phyloP scores from a whole-genome alignment of 2,329 filamentous ascomycete species.

The Westerdykella aurantiaca region DNA sequence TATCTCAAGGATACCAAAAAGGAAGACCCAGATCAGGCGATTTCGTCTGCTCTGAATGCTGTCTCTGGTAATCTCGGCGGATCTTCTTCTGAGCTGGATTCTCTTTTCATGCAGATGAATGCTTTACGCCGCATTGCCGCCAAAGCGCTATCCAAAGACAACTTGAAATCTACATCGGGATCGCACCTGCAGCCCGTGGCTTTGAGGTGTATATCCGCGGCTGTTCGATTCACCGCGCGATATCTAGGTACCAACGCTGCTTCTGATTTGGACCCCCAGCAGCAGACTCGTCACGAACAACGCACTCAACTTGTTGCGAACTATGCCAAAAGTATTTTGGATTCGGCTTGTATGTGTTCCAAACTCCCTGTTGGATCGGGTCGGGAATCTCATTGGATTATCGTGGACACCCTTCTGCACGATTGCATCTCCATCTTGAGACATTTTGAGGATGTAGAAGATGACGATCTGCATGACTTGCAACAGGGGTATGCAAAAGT shows the following conservation, averaged over 20 bases:
- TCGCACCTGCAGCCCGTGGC: conserved; percentile 10
- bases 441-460: conserved; percentile 18
- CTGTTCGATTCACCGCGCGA: conserved; percentile 29
- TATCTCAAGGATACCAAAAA: conserved; percentile 10
- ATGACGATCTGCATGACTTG: conserved; percentile 9
- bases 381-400: conserved; percentile 23
- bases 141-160: conserved; percentile 15
- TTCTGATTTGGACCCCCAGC: conserved; percentile 13
- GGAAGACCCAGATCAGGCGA: conserved; percentile 6
- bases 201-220: conserved; percentile 23
- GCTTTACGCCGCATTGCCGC: conserved; percentile 28
- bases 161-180: conserved; percentile 4
- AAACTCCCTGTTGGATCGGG: conserved; percentile 19
- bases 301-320: conserved; percentile 22
- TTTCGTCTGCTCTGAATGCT: conserved; percentile 20
- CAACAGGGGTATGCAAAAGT: conserved; percentile 52
- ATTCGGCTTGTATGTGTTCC: conserved; percentile 32
- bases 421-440: conserved; percentile 26
- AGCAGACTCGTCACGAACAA: conserved; percentile 15
- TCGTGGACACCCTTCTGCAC: conserved; percentile 28
- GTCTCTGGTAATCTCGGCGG: conserved; percentile 28
- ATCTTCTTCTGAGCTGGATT: conserved; percentile 29
- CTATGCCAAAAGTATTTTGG: conserved; percentile 29
- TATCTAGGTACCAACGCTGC: conserved; percentile 22
- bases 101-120: conserved; percentile 33